A percentile compares a stretch with the other conserved stretches of the same genome.
Conservation (phyloP, 805 yeast genomes). For the Teunomyces atbi region DNA sequence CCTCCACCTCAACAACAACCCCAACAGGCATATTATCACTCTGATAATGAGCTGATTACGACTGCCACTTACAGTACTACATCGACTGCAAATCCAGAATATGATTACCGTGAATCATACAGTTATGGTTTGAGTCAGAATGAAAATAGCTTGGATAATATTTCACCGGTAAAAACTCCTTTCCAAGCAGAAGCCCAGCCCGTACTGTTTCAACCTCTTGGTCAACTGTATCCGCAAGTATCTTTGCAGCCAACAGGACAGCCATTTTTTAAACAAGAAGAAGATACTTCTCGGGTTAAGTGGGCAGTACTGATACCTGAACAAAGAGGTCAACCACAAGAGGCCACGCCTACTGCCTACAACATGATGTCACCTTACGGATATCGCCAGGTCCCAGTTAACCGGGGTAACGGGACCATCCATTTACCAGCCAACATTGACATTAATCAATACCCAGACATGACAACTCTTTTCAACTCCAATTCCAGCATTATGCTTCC, state of each 20-base stretch:
- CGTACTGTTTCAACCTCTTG: neutral
- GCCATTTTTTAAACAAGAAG: neutral
- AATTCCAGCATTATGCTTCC: slow-evolving; percentile 32
- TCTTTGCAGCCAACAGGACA: neutral
- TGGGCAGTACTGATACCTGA: neutral
- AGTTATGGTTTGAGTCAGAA: slow-evolving; percentile 9
- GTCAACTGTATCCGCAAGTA: neutral
- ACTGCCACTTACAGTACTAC: neutral
- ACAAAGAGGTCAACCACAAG: neutral
- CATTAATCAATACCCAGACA: slow-evolving; percentile 31
- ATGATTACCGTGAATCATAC: slow-evolving; percentile 13
- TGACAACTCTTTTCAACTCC: slow-evolving; percentile 39
- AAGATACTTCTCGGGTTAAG: neutral
- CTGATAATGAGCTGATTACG: slow-evolving; percentile 10
- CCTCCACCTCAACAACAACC: slow-evolving; percentile 3
- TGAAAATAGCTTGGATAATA: slow-evolving; percentile 4
- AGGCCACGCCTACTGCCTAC: neutral
- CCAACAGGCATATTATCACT: slow-evolving; percentile 3
- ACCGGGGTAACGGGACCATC: slow-evolving; percentile 5
- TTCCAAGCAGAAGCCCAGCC: slow-evolving; percentile 1
- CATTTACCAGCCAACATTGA: slow-evolving; percentile 14
- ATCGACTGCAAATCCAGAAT: slow-evolving; percentile 8
- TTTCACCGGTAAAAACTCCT: slow-evolving; percentile 4
- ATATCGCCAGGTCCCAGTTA: neutral
- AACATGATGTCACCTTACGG: neutral